Percentiles rank a stretch among this genome's conserved stretches.
Conservation (phyloP, 2,329 filamentous ascomycete species). For the Westerdykella ornata region DNA sequence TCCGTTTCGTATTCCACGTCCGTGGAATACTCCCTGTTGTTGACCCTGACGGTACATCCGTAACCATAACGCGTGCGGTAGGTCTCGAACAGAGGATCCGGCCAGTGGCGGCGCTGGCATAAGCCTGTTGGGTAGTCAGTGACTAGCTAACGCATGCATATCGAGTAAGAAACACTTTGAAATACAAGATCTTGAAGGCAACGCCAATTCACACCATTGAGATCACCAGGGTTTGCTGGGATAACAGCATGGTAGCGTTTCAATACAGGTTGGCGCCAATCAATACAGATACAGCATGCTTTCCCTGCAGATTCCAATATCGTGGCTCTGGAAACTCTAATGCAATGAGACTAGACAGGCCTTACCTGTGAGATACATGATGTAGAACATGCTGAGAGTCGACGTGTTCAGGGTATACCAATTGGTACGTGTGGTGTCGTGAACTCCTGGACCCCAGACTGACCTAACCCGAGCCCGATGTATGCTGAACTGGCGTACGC, state of each 20-base stretch:
- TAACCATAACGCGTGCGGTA: constrained; percentile 69
- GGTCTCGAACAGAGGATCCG: constrained; percentile 80
- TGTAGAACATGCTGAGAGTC: constrained; percentile 36
- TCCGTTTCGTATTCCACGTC: constrained; percentile 79
- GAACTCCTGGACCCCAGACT: constrained; percentile 19
- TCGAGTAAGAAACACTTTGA: too few species aligned
- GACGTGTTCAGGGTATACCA: constrained; percentile 16
- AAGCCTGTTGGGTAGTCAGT: constrained; percentile 57
- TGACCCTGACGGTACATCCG: constrained; percentile 86
- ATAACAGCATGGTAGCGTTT: constrained; percentile 4
- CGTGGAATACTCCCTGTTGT: constrained; percentile 93
- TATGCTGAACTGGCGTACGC: constrained; percentile 31
- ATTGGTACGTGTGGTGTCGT: constrained; percentile 21
- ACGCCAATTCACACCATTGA: too few species aligned
- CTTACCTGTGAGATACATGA: constrained; percentile 42
- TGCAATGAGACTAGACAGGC: constrained; percentile 8
- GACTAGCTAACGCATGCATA: constrained; percentile 28
- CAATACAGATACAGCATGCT: constrained; percentile 7
- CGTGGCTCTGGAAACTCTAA: constrained; percentile 7
- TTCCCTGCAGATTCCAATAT: constrained; percentile 6
- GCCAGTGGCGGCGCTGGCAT: constrained; percentile 90
- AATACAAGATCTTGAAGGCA: too few species aligned
- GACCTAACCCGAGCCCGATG: constrained; percentile 15
- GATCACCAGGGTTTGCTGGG: constrained; percentile 8
- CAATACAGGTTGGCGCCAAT: constrained; percentile 8